These are phyloP conservation scores for Erysimum cheiranthoides DNA, from an alignment of 345 rosid species.

Conservation along the genomic window DNA sequence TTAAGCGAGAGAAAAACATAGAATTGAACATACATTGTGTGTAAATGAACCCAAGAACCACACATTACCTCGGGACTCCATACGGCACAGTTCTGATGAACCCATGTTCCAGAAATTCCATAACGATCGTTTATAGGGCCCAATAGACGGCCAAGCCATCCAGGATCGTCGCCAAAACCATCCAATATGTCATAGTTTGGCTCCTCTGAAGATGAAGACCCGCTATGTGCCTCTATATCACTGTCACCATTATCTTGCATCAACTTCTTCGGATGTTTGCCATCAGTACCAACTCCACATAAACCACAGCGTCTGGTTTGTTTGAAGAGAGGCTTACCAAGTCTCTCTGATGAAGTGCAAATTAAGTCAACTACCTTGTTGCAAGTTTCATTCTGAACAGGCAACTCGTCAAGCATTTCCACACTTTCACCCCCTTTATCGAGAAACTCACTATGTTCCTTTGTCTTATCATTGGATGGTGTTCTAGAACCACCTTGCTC, in stretches of 20 bases:
- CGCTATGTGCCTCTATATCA: conserved; percentile 74
- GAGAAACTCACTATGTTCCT: conserved; percentile 41
- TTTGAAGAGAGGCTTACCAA: conserved; percentile 59
- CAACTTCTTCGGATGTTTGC: conserved; percentile 85
- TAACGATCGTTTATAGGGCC: conserved; percentile 94
- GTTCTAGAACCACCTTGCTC: conserved; percentile 41
- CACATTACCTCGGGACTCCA: conserved; percentile 96
- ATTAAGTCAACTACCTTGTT: conserved; percentile 42
- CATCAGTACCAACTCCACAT: conserved; percentile 96
- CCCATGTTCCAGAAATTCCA: conserved; percentile 99
- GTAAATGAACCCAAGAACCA: conserved; percentile 26
- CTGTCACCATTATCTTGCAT: conserved; percentile 73
- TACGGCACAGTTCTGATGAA: conserved; percentile 96
- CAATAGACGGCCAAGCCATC: conserved; percentile 94
- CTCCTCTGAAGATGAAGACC: conserved; percentile 88
- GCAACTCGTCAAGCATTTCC: conserved; percentile 48
- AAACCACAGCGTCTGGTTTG: conserved; percentile 92
- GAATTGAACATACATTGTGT: conserved; percentile 10
- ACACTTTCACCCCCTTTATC: conserved; percentile 46
- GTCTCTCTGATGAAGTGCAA: conserved; percentile 44
- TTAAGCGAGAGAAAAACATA: conserved; percentile 6
- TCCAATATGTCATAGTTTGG: conserved; percentile 87
- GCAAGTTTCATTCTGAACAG: conserved; percentile 48
- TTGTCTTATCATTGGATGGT: conserved; percentile 44
- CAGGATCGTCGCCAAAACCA: conserved; percentile 95